phyloP scores from a whole-genome alignment of 306 rosid species.

The Carpinus viminea region DNA sequence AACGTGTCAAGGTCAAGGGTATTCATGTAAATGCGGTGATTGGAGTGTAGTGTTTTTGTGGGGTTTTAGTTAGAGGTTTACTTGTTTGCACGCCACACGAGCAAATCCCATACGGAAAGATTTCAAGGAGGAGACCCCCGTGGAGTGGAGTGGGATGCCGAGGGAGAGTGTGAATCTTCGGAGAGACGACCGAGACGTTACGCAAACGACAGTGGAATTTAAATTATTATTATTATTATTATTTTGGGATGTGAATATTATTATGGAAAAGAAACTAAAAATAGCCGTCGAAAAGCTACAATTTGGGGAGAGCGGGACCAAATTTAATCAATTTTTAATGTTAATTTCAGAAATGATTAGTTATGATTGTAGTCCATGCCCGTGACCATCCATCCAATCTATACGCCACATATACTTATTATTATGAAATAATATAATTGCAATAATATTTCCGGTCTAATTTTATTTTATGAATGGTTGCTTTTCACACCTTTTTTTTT shows the following conservation, averaged over 20 bases:
- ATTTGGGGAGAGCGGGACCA: neutral
- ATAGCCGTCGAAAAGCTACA: slow-evolving; percentile 1
- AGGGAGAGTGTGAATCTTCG: slow-evolving; percentile 22
- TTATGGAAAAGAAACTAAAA: neutral
- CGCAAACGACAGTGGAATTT: slow-evolving; percentile 25
- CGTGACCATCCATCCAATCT: too few species aligned
- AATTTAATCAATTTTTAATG: too few species aligned
- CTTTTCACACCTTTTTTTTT: too few species aligned
- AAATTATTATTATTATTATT: neutral
- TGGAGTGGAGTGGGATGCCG: too few species aligned
- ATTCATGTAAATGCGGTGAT: slow-evolving; percentile 14
- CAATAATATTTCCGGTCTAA: neutral
- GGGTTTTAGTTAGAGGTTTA: neutral
- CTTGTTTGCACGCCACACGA: slow-evolving; percentile 8
- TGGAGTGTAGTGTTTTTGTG: neutral
- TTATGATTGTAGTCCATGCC: too few species aligned
- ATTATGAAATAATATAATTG: too few species aligned
- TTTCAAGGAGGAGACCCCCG: neutral
- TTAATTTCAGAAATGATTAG: too few species aligned
- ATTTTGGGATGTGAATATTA: neutral
- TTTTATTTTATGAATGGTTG: neutral
- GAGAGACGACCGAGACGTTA: slow-evolving; percentile 30
- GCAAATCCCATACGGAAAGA: neutral
- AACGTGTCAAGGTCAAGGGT: slow-evolving; percentile 13
- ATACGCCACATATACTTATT: too few species aligned